A percentile compares a stretch with the other conserved stretches of the same genome.
Evolutionary conservation across 1,284 basidiomycete genomes (phyloP).

Genomic region (Pascua sp.): DNA sequence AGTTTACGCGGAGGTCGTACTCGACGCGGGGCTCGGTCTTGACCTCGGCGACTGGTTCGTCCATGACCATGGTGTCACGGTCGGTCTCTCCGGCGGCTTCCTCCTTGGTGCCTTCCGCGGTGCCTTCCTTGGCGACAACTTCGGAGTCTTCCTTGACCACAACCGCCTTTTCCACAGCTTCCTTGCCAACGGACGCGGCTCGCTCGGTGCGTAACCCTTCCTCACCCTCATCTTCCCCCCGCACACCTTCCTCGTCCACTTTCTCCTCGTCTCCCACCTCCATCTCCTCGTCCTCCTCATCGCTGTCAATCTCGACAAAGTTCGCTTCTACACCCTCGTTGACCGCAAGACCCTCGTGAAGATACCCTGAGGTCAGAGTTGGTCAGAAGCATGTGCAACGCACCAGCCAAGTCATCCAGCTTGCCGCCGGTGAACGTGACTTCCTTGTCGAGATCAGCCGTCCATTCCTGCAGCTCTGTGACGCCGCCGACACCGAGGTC

Average conservation of each 20-base stretch:
- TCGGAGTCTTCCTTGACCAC: slow-evolving; percentile 5
- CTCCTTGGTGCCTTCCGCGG: neutral
- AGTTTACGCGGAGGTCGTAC: neutral
- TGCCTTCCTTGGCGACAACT: neutral
- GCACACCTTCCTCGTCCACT: neutral
- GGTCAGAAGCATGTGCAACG: slow-evolving; percentile 1
- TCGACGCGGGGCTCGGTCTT: too few relatives aligned
- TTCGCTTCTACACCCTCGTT: slow-evolving; percentile 25
- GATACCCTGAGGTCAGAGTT: slow-evolving; percentile 18
- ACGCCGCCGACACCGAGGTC: slow-evolving; percentile 35
- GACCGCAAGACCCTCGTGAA: slow-evolving; percentile 26
- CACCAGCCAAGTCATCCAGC: slow-evolving; percentile 29
- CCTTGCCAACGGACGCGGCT: neutral
- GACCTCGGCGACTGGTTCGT: neutral
- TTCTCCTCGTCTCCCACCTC: slow-evolving; percentile 3
- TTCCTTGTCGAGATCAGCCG: slow-evolving; percentile 25
- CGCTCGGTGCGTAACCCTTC: neutral
- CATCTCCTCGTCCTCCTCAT: slow-evolving; percentile 15
- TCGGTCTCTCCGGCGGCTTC: neutral
- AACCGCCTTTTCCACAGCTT: slow-evolving; percentile 16
- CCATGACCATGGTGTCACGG: slow-evolving; percentile 1
- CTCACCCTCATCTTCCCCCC: neutral
- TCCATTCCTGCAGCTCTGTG: slow-evolving; percentile 38
- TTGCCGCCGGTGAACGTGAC: slow-evolving; percentile 24
- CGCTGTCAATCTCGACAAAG: slow-evolving; percentile 23